Conservation (phyloP, 1,284 basidiomycete genomes). For the Microbotryum saponariae region DNA sequence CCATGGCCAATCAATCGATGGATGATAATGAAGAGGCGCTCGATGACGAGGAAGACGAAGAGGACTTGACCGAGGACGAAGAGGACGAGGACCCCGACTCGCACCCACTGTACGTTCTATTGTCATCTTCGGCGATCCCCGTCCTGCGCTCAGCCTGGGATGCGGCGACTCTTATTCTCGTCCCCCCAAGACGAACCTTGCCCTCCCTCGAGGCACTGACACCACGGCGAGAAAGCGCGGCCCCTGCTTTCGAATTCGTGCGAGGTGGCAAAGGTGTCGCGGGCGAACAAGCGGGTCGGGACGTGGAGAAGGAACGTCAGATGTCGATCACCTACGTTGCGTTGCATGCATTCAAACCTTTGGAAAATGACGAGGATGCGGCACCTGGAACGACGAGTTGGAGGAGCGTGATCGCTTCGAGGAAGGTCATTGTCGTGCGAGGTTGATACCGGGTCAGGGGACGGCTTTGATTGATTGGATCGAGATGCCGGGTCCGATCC, state of each 20-base stretch:
- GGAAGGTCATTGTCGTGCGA: not conserved
- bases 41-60: not conserved
- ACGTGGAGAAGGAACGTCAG: not conserved
- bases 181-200: conserved; percentile 1
- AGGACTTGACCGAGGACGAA: not conserved
- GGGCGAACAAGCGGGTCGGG: conserved; percentile 2
- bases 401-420: not conserved
- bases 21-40: not conserved
- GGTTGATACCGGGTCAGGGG: not conserved
- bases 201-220: not conserved
- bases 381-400: not conserved
- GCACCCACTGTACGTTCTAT: conserved; percentile 5
- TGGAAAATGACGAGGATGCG: not conserved
- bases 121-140: conserved; percentile 1
- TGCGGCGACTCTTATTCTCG: conserved; percentile 2
- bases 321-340: not conserved
- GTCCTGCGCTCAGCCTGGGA: not conserved
- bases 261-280: conserved; percentile 6
- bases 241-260: conserved; percentile 8
- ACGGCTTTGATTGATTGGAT: conserved; percentile 1
- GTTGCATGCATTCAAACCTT: not conserved
- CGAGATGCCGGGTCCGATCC: too few species aligned
- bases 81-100: conserved; percentile 5
- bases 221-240: not conserved
- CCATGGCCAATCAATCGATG: too few species aligned